These are phyloP conservation scores for Rusavskia elegans DNA, from an alignment of 495 filamentous ascomycete species.

Conservation along the genomic window DNA sequence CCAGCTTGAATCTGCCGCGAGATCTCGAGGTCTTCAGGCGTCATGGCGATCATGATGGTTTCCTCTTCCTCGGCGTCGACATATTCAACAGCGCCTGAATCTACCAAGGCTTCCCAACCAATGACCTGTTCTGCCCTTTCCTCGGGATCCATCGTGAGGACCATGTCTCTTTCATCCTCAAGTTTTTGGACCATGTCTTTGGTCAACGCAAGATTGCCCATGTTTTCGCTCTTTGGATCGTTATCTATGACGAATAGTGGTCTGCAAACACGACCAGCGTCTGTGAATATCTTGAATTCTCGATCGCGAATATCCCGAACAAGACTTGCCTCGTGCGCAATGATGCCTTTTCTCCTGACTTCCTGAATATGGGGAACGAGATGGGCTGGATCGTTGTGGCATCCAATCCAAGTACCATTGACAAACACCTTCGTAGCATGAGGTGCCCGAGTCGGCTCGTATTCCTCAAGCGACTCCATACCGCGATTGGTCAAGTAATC, in stretches of 20 bases:
- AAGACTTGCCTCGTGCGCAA: constrained; percentile 80
- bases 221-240: constrained; percentile 46
- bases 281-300: constrained; percentile 97
- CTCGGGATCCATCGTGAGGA: constrained; percentile 36
- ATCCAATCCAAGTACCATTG: constrained; percentile 94
- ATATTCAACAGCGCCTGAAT: constrained; percentile 75
- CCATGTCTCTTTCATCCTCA: constrained; percentile 51
- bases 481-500: constrained; percentile 88
- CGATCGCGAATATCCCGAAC: constrained; percentile 90
- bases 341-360: constrained; percentile 59
- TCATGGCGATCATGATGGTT: constrained; percentile 97
- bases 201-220: constrained; percentile 64
- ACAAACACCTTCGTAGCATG: constrained; percentile 96
- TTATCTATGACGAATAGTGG: constrained; percentile 86
- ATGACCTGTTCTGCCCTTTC: constrained; percentile 47
- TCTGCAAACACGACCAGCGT: constrained; percentile 85
- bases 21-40: constrained; percentile 78
- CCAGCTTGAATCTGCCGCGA: constrained; percentile 48
- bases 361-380: constrained; percentile 61
- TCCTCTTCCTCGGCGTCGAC: constrained; percentile 98
- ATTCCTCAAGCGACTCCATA: constrained; percentile 95
- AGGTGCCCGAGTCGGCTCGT: constrained; percentile 73
- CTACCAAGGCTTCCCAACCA: constrained; percentile 75
- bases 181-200: constrained; percentile 60
- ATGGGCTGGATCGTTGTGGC: constrained; percentile 66